Conservation (phyloP, 2,329 filamentous ascomycete species). For the Penicillium sp. region DNA sequence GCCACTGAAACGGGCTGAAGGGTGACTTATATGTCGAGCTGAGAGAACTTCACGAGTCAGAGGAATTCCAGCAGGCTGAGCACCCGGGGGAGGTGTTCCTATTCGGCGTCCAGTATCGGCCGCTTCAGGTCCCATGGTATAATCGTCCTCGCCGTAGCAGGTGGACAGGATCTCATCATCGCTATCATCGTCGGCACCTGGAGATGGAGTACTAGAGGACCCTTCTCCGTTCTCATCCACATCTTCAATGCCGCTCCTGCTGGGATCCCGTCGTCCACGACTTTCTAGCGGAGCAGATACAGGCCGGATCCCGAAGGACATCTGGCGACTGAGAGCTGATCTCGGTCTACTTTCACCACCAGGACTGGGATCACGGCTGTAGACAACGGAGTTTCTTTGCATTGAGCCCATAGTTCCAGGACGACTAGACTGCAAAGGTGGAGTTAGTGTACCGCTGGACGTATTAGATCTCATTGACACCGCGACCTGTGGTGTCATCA, state of each 20-base stretch:
- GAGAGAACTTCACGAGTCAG: constrained; percentile 20
- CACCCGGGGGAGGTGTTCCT: constrained; percentile 15
- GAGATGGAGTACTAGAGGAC: constrained; percentile 10
- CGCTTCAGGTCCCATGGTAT: constrained; percentile 37
- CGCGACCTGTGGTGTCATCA: constrained; percentile 30
- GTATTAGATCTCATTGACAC: constrained; percentile 18
- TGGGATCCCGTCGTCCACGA: constrained; percentile 29
- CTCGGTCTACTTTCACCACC: constrained; percentile 30
- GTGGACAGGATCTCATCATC: constrained; percentile 40
- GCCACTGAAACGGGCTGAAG: constrained; percentile 20
- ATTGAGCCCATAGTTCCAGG: constrained; percentile 37
- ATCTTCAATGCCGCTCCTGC: constrained; percentile 25
- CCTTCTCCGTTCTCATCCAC: constrained; percentile 29
- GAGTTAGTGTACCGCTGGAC: constrained; percentile 26
- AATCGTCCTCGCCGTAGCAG: constrained; percentile 42
- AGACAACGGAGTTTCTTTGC: constrained; percentile 40
- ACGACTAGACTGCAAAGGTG: constrained; percentile 34
- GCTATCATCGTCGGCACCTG: constrained; percentile 36
- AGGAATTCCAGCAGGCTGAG: constrained; percentile 7
- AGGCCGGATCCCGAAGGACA: constrained; percentile 42
- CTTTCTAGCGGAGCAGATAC: constrained; percentile 40
- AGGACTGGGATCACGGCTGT: constrained; percentile 39
- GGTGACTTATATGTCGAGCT: constrained; percentile 30
- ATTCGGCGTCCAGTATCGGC: constrained; percentile 31
- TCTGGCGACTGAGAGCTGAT: constrained; percentile 35